These are phyloP conservation scores for Mariannaea sp. DNA, from an alignment of 2,329 filamentous ascomycete species.

Conservation along the genomic window DNA sequence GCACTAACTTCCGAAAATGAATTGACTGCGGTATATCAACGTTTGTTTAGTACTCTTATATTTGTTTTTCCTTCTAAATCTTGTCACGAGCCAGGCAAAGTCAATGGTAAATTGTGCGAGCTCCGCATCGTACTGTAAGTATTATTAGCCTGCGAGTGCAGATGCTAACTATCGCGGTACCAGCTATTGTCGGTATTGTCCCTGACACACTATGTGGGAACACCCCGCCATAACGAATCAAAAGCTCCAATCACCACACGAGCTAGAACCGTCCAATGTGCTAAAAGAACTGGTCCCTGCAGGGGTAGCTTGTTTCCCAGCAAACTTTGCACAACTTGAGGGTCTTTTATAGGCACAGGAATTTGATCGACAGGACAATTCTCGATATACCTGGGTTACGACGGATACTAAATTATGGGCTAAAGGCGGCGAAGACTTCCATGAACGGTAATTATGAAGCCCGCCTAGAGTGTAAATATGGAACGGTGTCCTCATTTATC, in stretches of 20 bases:
- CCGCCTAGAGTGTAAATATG: constrained; percentile 3
- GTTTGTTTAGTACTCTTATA: too few species aligned
- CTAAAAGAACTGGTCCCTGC: too few species aligned
- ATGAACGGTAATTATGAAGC: constrained; percentile 11
- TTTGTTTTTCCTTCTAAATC: too few species aligned
- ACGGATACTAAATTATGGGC: constrained; percentile 28
- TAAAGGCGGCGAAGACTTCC: constrained; percentile 20
- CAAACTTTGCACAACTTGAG: constrained; percentile 23
- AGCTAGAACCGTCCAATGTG: constrained; percentile 13
- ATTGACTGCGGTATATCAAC: too few species aligned
- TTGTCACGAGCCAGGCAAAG: too few species aligned
- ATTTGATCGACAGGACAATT: constrained; percentile 27
- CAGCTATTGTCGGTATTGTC: neutral
- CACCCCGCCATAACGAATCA: constrained; percentile 30
- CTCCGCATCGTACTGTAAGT: too few species aligned
- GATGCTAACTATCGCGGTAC: constrained; percentile 6
- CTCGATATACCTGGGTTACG: constrained; percentile 9
- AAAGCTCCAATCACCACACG: constrained; percentile 27
- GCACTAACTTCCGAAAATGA: too few species aligned
- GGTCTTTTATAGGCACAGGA: constrained; percentile 17
- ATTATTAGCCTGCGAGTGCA: neutral
- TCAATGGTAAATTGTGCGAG: neutral
- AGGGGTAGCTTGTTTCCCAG: too few species aligned
- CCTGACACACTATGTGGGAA: constrained; percentile 20
- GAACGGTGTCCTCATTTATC: constrained; percentile 19